These are phyloP conservation scores for Solanum peruvianum DNA, from an alignment of 257 asterid genomes.

Conservation along the genomic window DNA sequence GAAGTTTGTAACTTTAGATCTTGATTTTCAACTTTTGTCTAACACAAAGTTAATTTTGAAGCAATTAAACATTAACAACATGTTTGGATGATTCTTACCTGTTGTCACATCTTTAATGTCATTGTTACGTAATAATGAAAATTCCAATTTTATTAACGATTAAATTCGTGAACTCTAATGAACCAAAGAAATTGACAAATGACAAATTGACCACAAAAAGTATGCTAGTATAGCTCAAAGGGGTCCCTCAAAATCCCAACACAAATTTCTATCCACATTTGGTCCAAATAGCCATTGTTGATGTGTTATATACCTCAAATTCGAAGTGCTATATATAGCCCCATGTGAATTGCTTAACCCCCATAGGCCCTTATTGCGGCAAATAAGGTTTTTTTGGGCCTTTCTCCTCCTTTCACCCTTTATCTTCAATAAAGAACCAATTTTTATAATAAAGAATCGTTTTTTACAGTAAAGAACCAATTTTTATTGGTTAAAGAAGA, in stretches of 20 bases:
- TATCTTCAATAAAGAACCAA: background rate
- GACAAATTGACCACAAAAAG: background rate
- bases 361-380: background rate
- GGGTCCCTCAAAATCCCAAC: background rate
- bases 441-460: background rate
- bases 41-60: background rate
- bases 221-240: background rate
- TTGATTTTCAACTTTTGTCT: background rate
- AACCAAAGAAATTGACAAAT: background rate
- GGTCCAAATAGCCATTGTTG: background rate
- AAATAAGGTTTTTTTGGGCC: background rate
- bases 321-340: background rate
- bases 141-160: too few relatives aligned
- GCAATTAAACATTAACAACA: background rate
- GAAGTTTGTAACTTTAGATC: background rate
- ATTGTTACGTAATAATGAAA: background rate
- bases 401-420: background rate
- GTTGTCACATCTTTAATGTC: background rate
- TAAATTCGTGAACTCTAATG: background rate
- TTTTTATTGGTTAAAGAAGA: background rate
- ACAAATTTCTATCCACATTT: slow-evolving; percentile 4
- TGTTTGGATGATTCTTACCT: background rate
- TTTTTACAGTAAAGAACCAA: background rate
- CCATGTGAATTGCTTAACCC: background rate
- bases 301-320: background rate